Evolutionary conservation across 495 filamentous ascomycete genomes (phyloP).

Genomic region (Tricharina praecox): DNA sequence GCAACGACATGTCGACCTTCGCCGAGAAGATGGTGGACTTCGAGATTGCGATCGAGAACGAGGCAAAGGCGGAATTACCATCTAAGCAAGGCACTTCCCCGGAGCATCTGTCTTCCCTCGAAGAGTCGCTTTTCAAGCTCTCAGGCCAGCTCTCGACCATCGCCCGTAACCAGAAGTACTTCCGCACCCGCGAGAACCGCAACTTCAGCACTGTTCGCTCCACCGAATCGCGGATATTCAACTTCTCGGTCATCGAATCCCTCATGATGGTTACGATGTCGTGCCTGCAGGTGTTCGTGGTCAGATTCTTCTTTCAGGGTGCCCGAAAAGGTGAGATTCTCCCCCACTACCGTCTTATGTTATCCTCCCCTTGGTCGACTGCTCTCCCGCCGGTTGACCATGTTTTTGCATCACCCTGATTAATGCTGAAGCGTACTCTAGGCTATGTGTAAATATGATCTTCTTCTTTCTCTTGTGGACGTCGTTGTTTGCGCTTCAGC

Average conservation of each 20-base stretch:
- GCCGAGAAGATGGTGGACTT: conserved; percentile 98
- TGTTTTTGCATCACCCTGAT: conserved; percentile 21
- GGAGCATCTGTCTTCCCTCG: conserved; percentile 78
- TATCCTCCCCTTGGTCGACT: not conserved
- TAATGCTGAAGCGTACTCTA: conserved; percentile 27
- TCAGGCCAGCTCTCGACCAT: conserved; percentile 91
- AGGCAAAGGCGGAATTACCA: conserved; percentile 58
- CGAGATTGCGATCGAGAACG: conserved; percentile 95
- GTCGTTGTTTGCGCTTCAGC: conserved; percentile 24
- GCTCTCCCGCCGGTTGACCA: conserved; percentile 3
- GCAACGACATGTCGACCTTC: conserved; percentile 96
- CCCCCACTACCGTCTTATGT: conserved; percentile 11
- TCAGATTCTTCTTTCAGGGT: conserved; percentile 94
- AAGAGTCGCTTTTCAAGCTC: conserved; percentile 91
- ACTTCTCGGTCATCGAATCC: conserved; percentile 87
- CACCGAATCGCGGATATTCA: conserved; percentile 89
- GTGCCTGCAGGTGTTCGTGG: conserved; percentile 90
- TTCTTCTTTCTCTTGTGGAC: conserved; percentile 24
- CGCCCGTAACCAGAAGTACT: conserved; percentile 95
- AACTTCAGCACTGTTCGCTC: conserved; percentile 97
- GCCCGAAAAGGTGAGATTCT: conserved; percentile 26
- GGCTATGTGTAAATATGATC: conserved; percentile 25
- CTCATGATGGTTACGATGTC: conserved; percentile 92
- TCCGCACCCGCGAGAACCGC: conserved; percentile 94
- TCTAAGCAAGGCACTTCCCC: conserved; percentile 79